A percentile compares a stretch with the other conserved stretches of the same genome.
Conservation (phyloP, 805 yeast species). For the Ogataea corticis region DNA sequence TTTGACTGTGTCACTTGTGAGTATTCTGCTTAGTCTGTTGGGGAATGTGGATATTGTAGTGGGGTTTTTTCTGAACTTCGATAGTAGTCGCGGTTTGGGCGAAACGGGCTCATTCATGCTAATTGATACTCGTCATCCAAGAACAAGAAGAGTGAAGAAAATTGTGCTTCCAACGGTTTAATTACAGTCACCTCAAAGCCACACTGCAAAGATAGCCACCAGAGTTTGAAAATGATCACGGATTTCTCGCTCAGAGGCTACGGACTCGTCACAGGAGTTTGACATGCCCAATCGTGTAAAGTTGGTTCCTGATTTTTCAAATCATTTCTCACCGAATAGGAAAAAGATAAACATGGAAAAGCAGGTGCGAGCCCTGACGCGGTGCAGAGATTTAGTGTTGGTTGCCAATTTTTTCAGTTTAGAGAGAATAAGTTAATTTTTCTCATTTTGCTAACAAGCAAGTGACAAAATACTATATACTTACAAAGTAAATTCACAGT, state of each 20-base stretch:
- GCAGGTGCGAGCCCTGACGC: neutral
- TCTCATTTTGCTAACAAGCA: neutral
- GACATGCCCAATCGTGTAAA: neutral
- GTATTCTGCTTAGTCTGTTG: slow-evolving; percentile 9
- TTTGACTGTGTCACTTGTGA: slow-evolving; percentile 17
- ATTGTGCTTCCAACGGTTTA: neutral
- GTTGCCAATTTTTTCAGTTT: neutral
- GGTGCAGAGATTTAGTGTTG: slow-evolving; percentile 2
- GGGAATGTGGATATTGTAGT: slow-evolving; percentile 11
- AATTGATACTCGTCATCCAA: slow-evolving; percentile 1
- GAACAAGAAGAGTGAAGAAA: neutral
- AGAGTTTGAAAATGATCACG: too few species aligned
- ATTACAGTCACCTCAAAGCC: too few species aligned
- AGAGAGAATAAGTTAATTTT: neutral
- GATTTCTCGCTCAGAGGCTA: too few species aligned
- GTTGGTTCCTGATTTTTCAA: neutral
- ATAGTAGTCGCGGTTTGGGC: slow-evolving; percentile 14
- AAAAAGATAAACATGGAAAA: slow-evolving; percentile 5
- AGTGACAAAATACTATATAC: slow-evolving; percentile 10
- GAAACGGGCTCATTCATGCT: slow-evolving; percentile 3
- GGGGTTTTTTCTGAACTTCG: slow-evolving; percentile 20
- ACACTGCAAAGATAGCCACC: too few species aligned
- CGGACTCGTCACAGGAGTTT: too few species aligned
- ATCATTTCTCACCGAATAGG: neutral
- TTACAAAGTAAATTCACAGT: slow-evolving; percentile 10